Evolutionary conservation across 441 rosid species (phyloP), one percentile per base, ranked within the genome.

Genomic region (Cnidoscolus chayamansa): DNA sequence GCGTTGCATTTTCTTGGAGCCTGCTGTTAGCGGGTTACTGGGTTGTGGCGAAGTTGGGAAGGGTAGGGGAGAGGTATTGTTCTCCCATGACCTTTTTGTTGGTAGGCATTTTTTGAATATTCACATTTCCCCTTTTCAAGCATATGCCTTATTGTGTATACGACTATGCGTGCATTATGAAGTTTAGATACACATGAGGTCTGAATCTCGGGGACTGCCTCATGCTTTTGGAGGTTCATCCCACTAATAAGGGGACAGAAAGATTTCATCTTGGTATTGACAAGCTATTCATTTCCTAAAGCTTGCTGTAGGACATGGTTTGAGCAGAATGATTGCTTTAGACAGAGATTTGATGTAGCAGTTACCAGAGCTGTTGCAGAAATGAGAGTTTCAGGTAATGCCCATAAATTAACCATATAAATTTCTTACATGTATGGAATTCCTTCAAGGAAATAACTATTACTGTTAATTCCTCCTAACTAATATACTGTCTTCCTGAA

Each of bases 361-460:
- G 89, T 92, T 47, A 97, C 99, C 68, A 90, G 99, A 87, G 97
- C 97, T 66, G 99, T 94, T 1, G 94, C 97, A 3, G 99, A 94
- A 79, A 86, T 94, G 98, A 88, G 97, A 86, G 83, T 92, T 64
- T 84, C 92, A 77, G 96, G 99, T 92, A 72, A 71, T 53, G 66
- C 50, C 16, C 4, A 11, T 13, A 45, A 20, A 20, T 40, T 50
- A 11, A 0, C 58, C n/a, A 53, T 54, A 1, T 63, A 19, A 11
- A 55, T 20, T 32, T 62, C 51, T 63, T 65, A 47, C 1, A 8
- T 37, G 2, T 63, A 19, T 63, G 57, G 19, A 31, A 45, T 43
- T 47, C 50, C 67, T 69, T 40, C 37, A 55, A 58, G 37, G 63
- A 56, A 49, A 31, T 67, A 37, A 30, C 31, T 77, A 61, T 67